phyloP scores from a whole-genome alignment of 768 basidiomycete genomes.

The Pulveroboletus ravenelii region DNA sequence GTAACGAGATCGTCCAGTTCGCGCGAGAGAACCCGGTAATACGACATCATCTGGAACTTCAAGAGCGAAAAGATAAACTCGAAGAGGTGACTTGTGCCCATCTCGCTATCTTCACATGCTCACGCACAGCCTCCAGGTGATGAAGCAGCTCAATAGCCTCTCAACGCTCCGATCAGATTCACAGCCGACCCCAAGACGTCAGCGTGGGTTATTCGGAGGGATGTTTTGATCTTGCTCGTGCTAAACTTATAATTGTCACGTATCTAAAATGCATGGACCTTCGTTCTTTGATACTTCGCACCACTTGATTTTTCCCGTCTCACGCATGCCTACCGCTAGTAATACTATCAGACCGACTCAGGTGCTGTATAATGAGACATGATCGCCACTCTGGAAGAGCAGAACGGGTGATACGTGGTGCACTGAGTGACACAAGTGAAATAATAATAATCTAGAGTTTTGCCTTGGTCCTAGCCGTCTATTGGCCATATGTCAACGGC shows the following conservation, averaged over 20 bases:
- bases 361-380: constrained; percentile 15
- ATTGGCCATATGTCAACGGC: background rate
- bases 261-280: constrained; percentile 1
- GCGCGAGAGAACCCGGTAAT: constrained; percentile 94
- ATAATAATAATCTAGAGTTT: constrained; percentile 33
- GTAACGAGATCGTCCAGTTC: constrained; percentile 83
- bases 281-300: constrained; percentile 5
- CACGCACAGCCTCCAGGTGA: constrained; percentile 52
- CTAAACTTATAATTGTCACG: background rate
- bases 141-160: constrained; percentile 91
- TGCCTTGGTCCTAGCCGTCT: constrained; percentile 37
- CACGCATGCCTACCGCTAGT: background rate
- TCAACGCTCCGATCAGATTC: constrained; percentile 84
- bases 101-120: background rate
- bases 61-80: constrained; percentile 95
- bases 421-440: background rate
- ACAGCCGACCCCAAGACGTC: constrained; percentile 66
- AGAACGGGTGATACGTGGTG: background rate
- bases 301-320: background rate
- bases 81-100: constrained; percentile 63
- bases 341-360: background rate
- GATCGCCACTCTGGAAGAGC: constrained; percentile 16
- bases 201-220: constrained; percentile 73
- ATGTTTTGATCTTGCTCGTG: constrained; percentile 52
- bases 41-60: constrained; percentile 82